These are phyloP conservation scores for Euphorbia celastroides DNA, from an alignment of 441 rosid species.

Conservation along the genomic window DNA sequence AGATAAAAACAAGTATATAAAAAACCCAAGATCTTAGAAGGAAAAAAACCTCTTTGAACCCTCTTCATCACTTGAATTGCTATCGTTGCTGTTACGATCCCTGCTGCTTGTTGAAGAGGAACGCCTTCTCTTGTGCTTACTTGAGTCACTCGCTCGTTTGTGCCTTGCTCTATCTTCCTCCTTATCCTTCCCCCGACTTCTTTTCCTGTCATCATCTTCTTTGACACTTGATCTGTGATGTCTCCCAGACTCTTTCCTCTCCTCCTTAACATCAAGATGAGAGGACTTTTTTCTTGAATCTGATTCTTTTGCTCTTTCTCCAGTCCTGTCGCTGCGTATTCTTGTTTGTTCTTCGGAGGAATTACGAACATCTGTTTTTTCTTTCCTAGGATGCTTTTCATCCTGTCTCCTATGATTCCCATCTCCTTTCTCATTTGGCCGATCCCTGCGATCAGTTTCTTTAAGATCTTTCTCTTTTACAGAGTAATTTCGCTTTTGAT, in stretches of 20 bases:
- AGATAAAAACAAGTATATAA: slow-evolving; percentile 13
- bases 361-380: slow-evolving; percentile 43
- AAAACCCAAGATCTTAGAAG: slow-evolving; percentile 13
- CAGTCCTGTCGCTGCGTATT: slow-evolving; percentile 37
- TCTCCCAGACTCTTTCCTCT: slow-evolving; percentile 48
- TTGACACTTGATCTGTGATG: slow-evolving; percentile 40
- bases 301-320: slow-evolving; percentile 44
- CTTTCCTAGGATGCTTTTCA: slow-evolving; percentile 44
- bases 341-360: slow-evolving; percentile 43
- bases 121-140: slow-evolving; percentile 61
- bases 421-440: slow-evolving; percentile 38
- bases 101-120: slow-evolving; percentile 57
- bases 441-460: slow-evolving; percentile 34
- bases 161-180: slow-evolving; percentile 53
- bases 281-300: slow-evolving; percentile 46
- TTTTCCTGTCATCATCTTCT: slow-evolving; percentile 52
- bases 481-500: slow-evolving; percentile 35
- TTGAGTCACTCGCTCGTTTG: slow-evolving; percentile 43
- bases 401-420: slow-evolving; percentile 40
- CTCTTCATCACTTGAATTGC: slow-evolving; percentile 57
- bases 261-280: slow-evolving; percentile 43
- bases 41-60: slow-evolving; percentile 63
- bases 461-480: slow-evolving; percentile 28
- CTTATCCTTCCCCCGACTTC: slow-evolving; percentile 47
- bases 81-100: slow-evolving; percentile 50